A percentile compares a stretch with the other conserved stretches of the same genome.
These are phyloP conservation scores for Aureobasidium namibiae DNA, from an alignment of 2,329 filamentous ascomycete genomes.

Conservation along the genomic window DNA sequence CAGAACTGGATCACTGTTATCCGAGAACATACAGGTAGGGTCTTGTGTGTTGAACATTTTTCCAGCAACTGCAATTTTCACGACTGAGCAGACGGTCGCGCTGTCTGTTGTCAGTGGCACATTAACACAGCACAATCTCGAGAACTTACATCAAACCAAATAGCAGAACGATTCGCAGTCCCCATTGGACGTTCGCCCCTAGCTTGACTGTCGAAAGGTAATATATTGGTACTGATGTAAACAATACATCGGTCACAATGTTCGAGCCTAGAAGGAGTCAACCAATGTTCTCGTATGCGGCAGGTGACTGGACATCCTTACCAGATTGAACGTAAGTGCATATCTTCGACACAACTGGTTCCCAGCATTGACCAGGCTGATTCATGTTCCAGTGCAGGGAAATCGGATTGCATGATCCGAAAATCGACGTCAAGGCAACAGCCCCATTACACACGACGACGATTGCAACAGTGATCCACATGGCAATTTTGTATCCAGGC, in stretches of 20 bases:
- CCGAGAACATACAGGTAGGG: neutral
- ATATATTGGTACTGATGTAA: conserved; percentile 11
- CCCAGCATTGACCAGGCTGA: conserved; percentile 13
- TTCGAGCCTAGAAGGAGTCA: conserved; percentile 9
- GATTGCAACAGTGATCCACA: conserved; percentile 13
- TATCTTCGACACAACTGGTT: conserved; percentile 6
- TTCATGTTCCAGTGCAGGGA: conserved; percentile 13
- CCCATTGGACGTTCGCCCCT: conserved; percentile 13
- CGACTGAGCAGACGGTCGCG: conserved; percentile 14
- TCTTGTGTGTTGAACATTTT: conserved; percentile 11
- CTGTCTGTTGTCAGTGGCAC: neutral
- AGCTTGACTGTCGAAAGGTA: conserved; percentile 16
- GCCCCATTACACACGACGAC: conserved; percentile 12
- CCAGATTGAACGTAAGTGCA: conserved; percentile 11
- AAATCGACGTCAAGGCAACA: conserved; percentile 11
- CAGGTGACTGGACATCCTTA: neutral
- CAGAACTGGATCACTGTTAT: too few relatives aligned
- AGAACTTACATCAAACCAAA: conserved; percentile 14
- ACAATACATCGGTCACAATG: conserved; percentile 15
- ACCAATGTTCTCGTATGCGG: neutral
- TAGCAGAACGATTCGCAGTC: conserved; percentile 13
- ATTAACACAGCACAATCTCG: too few relatives aligned
- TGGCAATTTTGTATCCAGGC: conserved; percentile 12
- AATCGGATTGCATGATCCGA: conserved; percentile 8
- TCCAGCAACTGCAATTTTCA: conserved; percentile 13